Percentiles rank a stretch among this genome's conserved stretches.
These are phyloP conservation scores for Plectosphaerella cucumerina DNA, from an alignment of 2,329 filamentous ascomycete genomes.

Conservation along the genomic window DNA sequence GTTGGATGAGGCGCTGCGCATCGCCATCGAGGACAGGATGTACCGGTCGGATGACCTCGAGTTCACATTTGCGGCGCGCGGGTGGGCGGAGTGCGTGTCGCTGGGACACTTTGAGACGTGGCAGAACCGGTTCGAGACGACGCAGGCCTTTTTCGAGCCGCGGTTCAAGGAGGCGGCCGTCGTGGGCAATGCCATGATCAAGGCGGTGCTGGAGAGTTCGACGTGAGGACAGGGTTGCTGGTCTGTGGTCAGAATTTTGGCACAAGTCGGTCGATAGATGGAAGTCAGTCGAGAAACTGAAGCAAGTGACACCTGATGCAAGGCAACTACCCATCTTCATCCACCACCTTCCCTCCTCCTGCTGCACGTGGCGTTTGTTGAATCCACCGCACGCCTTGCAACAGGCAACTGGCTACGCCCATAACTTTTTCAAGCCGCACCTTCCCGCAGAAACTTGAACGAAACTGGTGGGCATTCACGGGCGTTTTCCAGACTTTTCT, in stretches of 20 bases:
- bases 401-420: no score
- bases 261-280: neutral
- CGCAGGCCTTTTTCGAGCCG: slow-evolving; percentile 87
- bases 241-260: neutral
- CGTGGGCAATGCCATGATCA: slow-evolving; percentile 95
- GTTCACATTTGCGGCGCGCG: slow-evolving; percentile 93
- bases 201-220: slow-evolving; percentile 83
- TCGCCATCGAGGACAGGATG: slow-evolving; percentile 82
- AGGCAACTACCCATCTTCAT: no score
- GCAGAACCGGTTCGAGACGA: slow-evolving; percentile 83
- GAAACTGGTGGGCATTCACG: no score
- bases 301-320: no score
- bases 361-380: no score
- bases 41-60: slow-evolving; percentile 96
- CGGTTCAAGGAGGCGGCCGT: slow-evolving; percentile 82
- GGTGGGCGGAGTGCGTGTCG: slow-evolving; percentile 91
- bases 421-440: no score
- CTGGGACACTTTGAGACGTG: slow-evolving; percentile 93
- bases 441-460: no score
- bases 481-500: no score
- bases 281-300: no score
- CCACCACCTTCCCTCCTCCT: no score
- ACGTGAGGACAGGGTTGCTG: slow-evolving; percentile 22
- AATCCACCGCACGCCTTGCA: no score
- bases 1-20: slow-evolving; percentile 79